A percentile compares a stretch with the other conserved stretches of the same genome.
phyloP scores from a whole-genome alignment of 441 rosid genomes.

The Erodium moschatum region DNA sequence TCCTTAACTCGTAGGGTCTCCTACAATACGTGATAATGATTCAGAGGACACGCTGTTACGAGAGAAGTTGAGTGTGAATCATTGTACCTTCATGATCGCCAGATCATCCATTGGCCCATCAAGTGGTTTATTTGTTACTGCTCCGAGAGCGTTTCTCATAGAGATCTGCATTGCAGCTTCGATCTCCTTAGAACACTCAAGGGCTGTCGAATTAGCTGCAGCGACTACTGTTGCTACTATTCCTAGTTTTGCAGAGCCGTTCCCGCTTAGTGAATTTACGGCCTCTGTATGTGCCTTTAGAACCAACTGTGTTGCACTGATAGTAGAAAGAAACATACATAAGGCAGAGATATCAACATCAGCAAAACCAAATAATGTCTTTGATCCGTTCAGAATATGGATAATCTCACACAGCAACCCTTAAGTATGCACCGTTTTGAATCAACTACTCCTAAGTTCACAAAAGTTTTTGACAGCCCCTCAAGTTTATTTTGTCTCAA shows the following conservation, averaged over 20 bases:
- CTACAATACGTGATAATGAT: too few relatives aligned
- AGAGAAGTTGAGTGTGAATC: too few relatives aligned
- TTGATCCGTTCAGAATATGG: too few relatives aligned
- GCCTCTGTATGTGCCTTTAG: conserved; percentile 94
- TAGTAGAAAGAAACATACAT: conserved; percentile 14
- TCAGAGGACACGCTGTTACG: too few relatives aligned
- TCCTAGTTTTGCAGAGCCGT: conserved; percentile 77
- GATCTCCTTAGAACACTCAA: conserved; percentile 84
- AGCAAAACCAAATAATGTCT: too few relatives aligned
- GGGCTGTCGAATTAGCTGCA: conserved; percentile 92
- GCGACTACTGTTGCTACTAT: conserved; percentile 91
- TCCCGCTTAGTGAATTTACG: conserved; percentile 82
- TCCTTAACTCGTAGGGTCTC: conserved; percentile 85
- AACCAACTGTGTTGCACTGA: conserved; percentile 84
- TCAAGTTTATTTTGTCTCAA: too few relatives aligned
- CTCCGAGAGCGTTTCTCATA: conserved; percentile 75
- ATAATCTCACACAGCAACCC: too few relatives aligned
- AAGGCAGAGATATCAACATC: too few relatives aligned
- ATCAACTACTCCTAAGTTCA: too few relatives aligned
- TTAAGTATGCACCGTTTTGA: too few relatives aligned
- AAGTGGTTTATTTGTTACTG: conserved; percentile 39
- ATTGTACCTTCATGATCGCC: conserved; percentile 69
- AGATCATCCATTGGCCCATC: conserved; percentile 92
- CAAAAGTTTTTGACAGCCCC: too few relatives aligned
- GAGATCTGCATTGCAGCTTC: conserved; percentile 96